phyloP scores from a whole-genome alignment of 2,329 filamentous ascomycete genomes.

The Chrysoporthe cubensis region DNA sequence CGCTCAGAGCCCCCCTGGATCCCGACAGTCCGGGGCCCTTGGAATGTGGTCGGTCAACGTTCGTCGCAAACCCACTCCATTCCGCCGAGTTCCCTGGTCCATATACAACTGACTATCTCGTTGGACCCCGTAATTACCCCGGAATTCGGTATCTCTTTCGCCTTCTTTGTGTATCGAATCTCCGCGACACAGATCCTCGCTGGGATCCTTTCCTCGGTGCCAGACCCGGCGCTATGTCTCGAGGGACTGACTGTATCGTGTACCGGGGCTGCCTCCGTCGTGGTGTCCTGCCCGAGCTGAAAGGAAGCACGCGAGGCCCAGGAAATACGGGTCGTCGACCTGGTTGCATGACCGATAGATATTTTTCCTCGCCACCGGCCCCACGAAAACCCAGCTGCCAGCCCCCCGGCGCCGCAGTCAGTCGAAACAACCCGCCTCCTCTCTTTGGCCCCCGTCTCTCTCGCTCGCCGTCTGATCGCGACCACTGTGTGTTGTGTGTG shows the following conservation, averaged over 20 bases:
- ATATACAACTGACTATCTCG: not conserved
- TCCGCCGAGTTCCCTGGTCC: not conserved
- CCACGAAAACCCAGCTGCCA: slow-evolving; percentile 2
- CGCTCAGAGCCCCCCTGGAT: not conserved
- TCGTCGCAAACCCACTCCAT: not conserved
- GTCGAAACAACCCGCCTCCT: not conserved
- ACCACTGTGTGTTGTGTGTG: not conserved
- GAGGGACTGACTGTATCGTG: no score
- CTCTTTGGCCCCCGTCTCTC: not conserved
- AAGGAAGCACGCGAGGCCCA: not conserved
- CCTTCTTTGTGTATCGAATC: not conserved
- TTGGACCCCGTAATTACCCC: not conserved
- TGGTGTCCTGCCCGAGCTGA: not conserved
- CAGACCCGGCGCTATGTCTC: not conserved
- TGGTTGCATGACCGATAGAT: not conserved
- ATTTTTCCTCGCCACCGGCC: slow-evolving; percentile 12
- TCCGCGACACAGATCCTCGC: not conserved
- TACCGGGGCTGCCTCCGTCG: no score
- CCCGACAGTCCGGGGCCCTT: slow-evolving; percentile 7
- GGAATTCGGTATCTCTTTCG: not conserved
- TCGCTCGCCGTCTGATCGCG: not conserved
- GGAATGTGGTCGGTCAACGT: not conserved
- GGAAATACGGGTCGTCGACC: not conserved
- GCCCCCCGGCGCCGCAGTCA: no score
- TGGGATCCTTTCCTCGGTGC: not conserved